phyloP scores from a whole-genome alignment of 768 basidiomycete species.

The Astraeus odoratus region DNA sequence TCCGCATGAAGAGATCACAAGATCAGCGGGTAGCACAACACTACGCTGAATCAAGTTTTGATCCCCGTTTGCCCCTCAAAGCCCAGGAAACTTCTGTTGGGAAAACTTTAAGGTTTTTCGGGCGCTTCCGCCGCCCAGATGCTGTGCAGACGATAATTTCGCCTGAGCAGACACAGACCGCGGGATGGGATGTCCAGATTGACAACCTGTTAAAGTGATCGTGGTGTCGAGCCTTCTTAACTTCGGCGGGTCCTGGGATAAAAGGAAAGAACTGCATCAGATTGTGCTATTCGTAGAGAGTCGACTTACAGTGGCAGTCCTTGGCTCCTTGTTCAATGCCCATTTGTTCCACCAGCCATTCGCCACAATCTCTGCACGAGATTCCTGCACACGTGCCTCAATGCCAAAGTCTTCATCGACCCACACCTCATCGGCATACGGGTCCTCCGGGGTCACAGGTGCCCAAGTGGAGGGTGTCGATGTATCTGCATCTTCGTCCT shows the following conservation, averaged over 20 bases:
- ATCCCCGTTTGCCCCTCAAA: conserved; percentile 7
- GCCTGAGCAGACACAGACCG: conserved; percentile 21
- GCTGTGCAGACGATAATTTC: conserved; percentile 12
- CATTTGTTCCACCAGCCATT: conserved; percentile 49
- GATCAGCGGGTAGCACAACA: not conserved
- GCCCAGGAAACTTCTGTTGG: conserved; percentile 6
- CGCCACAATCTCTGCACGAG: conserved; percentile 33
- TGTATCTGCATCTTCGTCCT: not conserved
- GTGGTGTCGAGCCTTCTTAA: conserved; percentile 43
- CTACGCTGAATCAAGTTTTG: not conserved
- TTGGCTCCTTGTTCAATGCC: conserved; percentile 28
- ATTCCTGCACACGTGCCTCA: conserved; percentile 18
- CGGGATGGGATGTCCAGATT: conserved; percentile 22
- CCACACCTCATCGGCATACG: conserved; percentile 13
- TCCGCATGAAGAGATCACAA: no score
- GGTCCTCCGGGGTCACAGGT: conserved; percentile 26
- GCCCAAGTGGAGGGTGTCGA: conserved; percentile 11
- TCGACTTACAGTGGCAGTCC: conserved; percentile 13
- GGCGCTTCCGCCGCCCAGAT: conserved; percentile 12
- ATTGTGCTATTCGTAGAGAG: conserved; percentile 1
- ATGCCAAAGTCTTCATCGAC: conserved; percentile 22
- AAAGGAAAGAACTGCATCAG: conserved; percentile 4
- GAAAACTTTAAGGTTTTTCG: conserved; percentile 13
- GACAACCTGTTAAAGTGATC: conserved; percentile 38
- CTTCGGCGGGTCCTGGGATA: conserved; percentile 24